Base-by-base conservation (phyloP, 1,284 basidiomycete genomes). In the Malassezia caprae region DNA sequence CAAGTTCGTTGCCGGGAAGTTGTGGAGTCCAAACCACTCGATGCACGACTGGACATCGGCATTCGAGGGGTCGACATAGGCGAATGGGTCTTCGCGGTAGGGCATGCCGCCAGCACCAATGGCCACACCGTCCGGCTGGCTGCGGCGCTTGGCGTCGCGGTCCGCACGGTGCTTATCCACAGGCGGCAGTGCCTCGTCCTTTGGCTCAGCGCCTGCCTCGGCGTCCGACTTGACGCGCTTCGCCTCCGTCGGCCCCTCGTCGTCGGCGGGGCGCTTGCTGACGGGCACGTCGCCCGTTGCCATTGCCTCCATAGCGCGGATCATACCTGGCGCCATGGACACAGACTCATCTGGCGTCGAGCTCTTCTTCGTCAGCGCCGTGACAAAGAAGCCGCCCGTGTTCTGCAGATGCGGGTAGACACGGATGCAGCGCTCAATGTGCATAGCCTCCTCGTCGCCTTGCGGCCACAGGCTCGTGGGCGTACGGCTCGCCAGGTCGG, bases 371-470 rank as follows among this genome's bases (percentile, higher is more conserved):
- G 90, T 82, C 31, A 99, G 77, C 0, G 96, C 85, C 15, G 90
- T 88, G 24, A 99, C 84, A 69, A 96, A 99, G 78, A 99, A 99
- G 0, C 90, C 94, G 11, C 94, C 94, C 0, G 91, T 90, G 75
- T 99, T 87, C 77, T 98, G 93, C 40, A 94, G 78, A 74, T 98
- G 91, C 3, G 94, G 91, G 69, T 96, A 89, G 40, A 73, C 62
- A 35, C 69, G 61, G 62, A 72, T 69, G 53, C 70, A 72, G 53
- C 63, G 60, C 50, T 68, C 58, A 5, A 68, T 47, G 21, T 63
- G 60, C 15, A 69, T 57, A 26, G 59, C 51, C 30, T 61, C 64
- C 53, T 72, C 72, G 40, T 69, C 68, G 28, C 70, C 72, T n/a
- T 66, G 57, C 8, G 69, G 67, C 72, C 72, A 73, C 27, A 71